A percentile compares a stretch with the other conserved stretches of the same genome.
Conservation (phyloP, 805 yeast genomes). For the Brettanomyces anomalus region DNA sequence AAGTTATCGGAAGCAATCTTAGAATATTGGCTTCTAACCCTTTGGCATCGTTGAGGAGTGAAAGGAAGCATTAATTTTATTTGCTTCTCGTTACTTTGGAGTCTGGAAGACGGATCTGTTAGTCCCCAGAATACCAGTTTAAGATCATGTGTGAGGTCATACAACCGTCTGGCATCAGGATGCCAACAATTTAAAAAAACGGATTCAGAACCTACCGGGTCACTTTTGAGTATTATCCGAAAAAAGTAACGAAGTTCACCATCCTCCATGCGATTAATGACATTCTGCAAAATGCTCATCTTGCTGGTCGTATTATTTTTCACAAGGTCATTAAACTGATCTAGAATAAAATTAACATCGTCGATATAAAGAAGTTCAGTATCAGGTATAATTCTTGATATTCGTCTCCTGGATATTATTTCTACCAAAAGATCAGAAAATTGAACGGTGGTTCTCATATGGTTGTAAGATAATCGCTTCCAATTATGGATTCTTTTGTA, state of each 20-base stretch:
- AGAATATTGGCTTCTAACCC: constrained; percentile 40
- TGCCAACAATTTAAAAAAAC: constrained; percentile 59
- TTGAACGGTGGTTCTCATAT: constrained; percentile 28
- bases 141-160: constrained; percentile 56
- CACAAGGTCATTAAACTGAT: constrained; percentile 28
- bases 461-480: constrained; percentile 34
- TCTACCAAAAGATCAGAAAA: constrained; percentile 42
- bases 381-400: constrained; percentile 9
- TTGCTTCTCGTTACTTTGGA: constrained; percentile 31
- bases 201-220: constrained; percentile 55
- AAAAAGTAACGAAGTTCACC: constrained; percentile 63
- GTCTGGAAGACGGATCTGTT: constrained; percentile 36
- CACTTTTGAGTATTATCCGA: constrained; percentile 51
- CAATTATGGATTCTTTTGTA: constrained; percentile 38
- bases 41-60: constrained; percentile 67
- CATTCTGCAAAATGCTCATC: not conserved
- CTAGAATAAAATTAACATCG: constrained; percentile 40
- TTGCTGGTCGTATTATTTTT: constrained; percentile 2
- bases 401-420: constrained; percentile 41
- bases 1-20: constrained; percentile 32
- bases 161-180: constrained; percentile 63
- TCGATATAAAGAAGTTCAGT: constrained; percentile 31
- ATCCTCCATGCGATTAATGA: constrained; percentile 37
- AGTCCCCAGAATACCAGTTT: constrained; percentile 51
- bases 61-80: constrained; percentile 48